Evolutionary conservation across 257 asterid species (phyloP), one percentile per base, ranked within the genome.

Genomic region (Lycium barbarum): DNA sequence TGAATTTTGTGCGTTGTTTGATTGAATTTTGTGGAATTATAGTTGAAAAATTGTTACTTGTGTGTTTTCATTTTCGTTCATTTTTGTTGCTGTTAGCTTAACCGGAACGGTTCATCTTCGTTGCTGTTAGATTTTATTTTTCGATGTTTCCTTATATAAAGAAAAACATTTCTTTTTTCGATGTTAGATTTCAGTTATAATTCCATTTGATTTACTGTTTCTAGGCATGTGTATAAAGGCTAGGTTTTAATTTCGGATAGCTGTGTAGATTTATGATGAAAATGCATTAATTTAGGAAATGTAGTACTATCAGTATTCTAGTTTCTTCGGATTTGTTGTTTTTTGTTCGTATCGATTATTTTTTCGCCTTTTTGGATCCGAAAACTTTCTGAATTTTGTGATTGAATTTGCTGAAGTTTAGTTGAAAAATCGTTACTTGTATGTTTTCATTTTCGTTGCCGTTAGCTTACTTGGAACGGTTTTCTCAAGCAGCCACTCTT

Each of bases 1-100:
- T 76, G 63, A 51, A 76, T 76, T 76, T 73, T 45, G 58, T 45
- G n/a, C 6, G 12, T 20, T 0, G 13, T 73, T 20, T 65, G 9
- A 5, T 82, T 26, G 65, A 35, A 35, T 83, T 67, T 67, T 9
- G 67, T 33, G 35, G 85, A 49, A 72, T 66, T 63, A 55, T 18
- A 49, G 47, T 11, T 36, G 35, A 26, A 26, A 51, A 55, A 22
- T 67, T 66, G 9, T 57, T 5, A 20, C 7, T 86, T 78, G 10
- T 7, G 2, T 40, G 13, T 55, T 65, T 68, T 61, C 84, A 81
- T 72, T 20, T 82, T 87, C 81, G 68, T 63, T 83, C 87, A 59
- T 10, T 26, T 26, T 26, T 26, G 72, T 67, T 76, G 85, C 51
- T 7, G 66, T 59, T 59, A 59, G 66, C 66, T 59, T 59, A 18